phyloP scores from a whole-genome alignment of 176 grass and related monocot species.

The Cenchrus fungigraminus region DNA sequence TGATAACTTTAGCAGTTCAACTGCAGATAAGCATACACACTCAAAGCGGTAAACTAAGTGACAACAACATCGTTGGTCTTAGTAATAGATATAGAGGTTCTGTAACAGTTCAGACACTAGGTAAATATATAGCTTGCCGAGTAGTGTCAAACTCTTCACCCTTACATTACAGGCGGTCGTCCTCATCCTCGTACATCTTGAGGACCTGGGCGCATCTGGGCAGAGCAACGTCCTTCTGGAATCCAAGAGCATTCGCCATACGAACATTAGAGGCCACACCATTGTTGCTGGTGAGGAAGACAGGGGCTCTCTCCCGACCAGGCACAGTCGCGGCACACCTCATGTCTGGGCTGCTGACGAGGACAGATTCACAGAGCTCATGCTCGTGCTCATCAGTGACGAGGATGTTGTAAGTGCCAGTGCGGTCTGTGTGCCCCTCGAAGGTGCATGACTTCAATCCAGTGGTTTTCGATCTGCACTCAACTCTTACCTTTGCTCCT shows the following conservation, averaged over 20 bases:
- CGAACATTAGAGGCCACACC: conserved; percentile 70
- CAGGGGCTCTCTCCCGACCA: conserved; percentile 78
- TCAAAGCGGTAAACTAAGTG: conserved; percentile 5
- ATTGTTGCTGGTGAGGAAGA: conserved; percentile 91
- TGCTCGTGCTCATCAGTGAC: conserved; percentile 71
- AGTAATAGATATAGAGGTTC: conserved; percentile 22
- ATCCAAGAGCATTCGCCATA: conserved; percentile 75
- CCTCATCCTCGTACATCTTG: conserved; percentile 70
- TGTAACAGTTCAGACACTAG: conserved; percentile 12
- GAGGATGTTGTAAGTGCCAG: conserved; percentile 85
- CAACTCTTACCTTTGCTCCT: conserved; percentile 88
- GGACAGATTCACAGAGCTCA: conserved; percentile 81
- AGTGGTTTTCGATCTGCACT: conserved; percentile 65
- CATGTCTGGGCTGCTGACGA: conserved; percentile 80
- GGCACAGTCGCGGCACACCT: conserved; percentile 55
- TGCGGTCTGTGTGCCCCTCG: conserved; percentile 79
- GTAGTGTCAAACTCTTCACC: not conserved
- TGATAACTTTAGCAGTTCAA: conserved; percentile 16
- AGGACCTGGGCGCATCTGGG: conserved; percentile 59
- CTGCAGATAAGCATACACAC: conserved; percentile 15
- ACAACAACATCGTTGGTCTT: not conserved
- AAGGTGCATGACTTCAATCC: conserved; percentile 65
- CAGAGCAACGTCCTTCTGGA: conserved; percentile 65
- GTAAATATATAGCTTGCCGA: not conserved
- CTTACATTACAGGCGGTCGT: conserved; percentile 46